These are phyloP conservation scores for Lecanicillium sp. DNA, from an alignment of 2,329 filamentous ascomycete species.

Conservation along the genomic window DNA sequence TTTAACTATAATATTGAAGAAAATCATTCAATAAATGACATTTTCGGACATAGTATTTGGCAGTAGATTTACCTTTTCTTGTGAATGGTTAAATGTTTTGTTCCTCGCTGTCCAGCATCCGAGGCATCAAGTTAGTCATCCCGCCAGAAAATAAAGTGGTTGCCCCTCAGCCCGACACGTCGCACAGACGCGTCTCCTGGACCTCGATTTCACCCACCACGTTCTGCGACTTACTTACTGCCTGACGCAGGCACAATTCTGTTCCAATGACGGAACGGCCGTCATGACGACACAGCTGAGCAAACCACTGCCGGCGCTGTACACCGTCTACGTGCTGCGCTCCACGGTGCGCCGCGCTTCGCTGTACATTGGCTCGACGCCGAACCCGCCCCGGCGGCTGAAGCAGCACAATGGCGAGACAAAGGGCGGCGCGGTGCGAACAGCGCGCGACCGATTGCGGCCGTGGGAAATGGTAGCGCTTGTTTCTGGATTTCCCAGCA, in stretches of 20 bases:
- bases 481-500: slow-evolving; percentile 82
- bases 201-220: background rate
- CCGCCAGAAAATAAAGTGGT: slow-evolving; percentile 9
- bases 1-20: background rate
- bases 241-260: too few relatives aligned
- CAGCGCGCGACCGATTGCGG: slow-evolving; percentile 56
- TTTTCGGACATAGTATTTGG: too few relatives aligned
- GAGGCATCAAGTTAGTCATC: slow-evolving; percentile 9
- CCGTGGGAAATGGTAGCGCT: slow-evolving; percentile 90
- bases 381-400: slow-evolving; percentile 75
- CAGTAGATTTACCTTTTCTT: too few relatives aligned
- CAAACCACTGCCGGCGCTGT: slow-evolving; percentile 74
- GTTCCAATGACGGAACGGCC: slow-evolving; percentile 8
- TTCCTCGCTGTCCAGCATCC: too few relatives aligned
- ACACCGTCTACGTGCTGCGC: slow-evolving; percentile 86
- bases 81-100: too few relatives aligned
- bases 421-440: slow-evolving; percentile 75
- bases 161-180: background rate
- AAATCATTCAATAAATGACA: background rate
- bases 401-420: slow-evolving; percentile 84
- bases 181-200: too few relatives aligned
- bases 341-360: slow-evolving; percentile 66
- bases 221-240: background rate
- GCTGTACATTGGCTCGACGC: slow-evolving; percentile 88
- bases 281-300: slow-evolving; percentile 30